phyloP scores from a whole-genome alignment of 2,329 filamentous ascomycete genomes.

The Apiospora hydei region DNA sequence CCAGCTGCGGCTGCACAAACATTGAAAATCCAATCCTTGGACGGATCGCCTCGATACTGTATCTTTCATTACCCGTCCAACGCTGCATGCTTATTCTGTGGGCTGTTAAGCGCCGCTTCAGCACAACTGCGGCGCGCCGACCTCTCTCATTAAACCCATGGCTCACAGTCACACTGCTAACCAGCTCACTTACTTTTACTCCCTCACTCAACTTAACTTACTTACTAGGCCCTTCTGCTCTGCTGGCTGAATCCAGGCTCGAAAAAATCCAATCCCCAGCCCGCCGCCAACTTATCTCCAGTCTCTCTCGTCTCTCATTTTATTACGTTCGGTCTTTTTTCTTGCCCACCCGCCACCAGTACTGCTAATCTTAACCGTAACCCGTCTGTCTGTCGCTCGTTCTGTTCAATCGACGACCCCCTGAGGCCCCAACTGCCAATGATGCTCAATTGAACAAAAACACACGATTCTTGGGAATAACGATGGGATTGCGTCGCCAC shows the following conservation, averaged over 20 bases:
- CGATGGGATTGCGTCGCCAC: slow-evolving; percentile 3
- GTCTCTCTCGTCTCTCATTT: not conserved
- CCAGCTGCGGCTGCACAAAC: not conserved
- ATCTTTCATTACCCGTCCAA: slow-evolving; percentile 18
- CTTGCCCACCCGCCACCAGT: not conserved
- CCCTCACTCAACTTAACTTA: not conserved
- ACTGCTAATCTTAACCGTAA: not conserved
- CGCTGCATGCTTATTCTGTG: slow-evolving; percentile 21
- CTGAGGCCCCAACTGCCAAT: not conserved
- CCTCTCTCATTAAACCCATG: not conserved
- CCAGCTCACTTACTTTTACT: not conserved
- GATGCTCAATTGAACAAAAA: slow-evolving; percentile 7
- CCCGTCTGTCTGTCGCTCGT: not conserved
- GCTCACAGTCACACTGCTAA: not conserved
- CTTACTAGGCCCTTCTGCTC: slow-evolving; percentile 2
- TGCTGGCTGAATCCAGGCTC: not conserved
- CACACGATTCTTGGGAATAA: slow-evolving; percentile 6
- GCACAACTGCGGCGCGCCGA: not conserved
- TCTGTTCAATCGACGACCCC: not conserved
- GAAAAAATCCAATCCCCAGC: not conserved
- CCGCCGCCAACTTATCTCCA: not conserved
- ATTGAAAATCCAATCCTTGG: slow-evolving; percentile 13
- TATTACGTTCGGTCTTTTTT: not conserved
- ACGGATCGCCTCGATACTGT: not conserved
- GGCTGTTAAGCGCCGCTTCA: slow-evolving; percentile 7